These are phyloP conservation scores for Globisporangium carolinianum DNA, from an alignment of 352 stramenopile genomes.

Conservation along the genomic window DNA sequence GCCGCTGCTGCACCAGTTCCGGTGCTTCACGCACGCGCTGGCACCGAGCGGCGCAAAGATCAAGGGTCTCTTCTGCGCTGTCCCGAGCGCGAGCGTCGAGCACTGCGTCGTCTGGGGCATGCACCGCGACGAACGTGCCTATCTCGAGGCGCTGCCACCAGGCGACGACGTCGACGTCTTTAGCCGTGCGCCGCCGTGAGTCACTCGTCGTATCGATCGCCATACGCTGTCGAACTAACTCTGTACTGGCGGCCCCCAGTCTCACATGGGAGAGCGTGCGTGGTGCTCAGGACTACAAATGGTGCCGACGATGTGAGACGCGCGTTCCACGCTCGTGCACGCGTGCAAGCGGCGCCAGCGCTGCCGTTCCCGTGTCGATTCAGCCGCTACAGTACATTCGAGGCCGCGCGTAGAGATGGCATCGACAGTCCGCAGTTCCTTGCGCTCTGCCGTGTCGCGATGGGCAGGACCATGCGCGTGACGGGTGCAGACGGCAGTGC, in stretches of 20 bases:
- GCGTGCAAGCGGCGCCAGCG: slow-evolving; percentile 4
- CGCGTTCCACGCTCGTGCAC: slow-evolving; percentile 6
- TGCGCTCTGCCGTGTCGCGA: slow-evolving; percentile 60
- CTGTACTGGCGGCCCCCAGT: too few relatives aligned
- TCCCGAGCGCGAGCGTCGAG: slow-evolving; percentile 50
- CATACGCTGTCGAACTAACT: too few relatives aligned
- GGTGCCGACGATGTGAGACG: slow-evolving; percentile 10
- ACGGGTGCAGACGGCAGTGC: slow-evolving; percentile 6
- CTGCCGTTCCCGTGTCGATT: slow-evolving; percentile 56
- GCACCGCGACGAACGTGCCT: slow-evolving; percentile 16
- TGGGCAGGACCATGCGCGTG: slow-evolving; percentile 38
- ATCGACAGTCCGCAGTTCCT: slow-evolving; percentile 25
- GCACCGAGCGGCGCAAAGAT: slow-evolving; percentile 30
- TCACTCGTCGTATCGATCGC: not conserved
- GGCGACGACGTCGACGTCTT: slow-evolving; percentile 23
- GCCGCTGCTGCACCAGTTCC: slow-evolving; percentile 47
- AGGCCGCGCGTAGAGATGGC: slow-evolving; percentile 15
- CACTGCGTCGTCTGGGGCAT: slow-evolving; percentile 59
- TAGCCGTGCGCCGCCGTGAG: slow-evolving; percentile 16
- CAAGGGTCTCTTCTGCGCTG: slow-evolving; percentile 69
- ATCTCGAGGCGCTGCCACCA: not conserved
- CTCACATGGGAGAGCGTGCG: not conserved
- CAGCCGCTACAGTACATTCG: slow-evolving; percentile 69
- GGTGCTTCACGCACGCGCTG: slow-evolving; percentile 27
- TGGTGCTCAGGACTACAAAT: not conserved